Evolutionary conservation across 768 basidiomycete species (phyloP).

Genomic region (Trametes sanguinea): DNA sequence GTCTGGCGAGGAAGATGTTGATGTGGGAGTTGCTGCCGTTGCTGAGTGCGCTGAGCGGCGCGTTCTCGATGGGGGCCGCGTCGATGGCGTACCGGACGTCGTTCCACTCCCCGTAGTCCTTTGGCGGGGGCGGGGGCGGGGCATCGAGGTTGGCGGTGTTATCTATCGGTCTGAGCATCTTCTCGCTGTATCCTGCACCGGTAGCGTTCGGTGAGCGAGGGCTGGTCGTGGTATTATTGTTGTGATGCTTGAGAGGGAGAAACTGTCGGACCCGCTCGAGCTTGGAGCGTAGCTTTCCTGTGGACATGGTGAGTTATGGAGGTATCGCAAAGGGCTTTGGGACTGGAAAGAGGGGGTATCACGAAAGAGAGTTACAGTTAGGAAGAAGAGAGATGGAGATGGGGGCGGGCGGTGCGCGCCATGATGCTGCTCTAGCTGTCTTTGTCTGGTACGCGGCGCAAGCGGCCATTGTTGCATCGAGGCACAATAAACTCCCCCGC

Average conservation of each 20-base stretch:
- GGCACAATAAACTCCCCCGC: background rate
- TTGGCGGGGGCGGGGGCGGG: constrained; percentile 19
- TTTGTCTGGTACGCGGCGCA: constrained; percentile 3
- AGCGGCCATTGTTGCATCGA: constrained; percentile 17
- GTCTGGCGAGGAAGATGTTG: constrained; percentile 14
- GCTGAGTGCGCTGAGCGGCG: constrained; percentile 4
- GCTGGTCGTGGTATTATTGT: background rate
- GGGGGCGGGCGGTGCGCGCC: background rate
- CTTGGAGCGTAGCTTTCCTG: constrained; percentile 24
- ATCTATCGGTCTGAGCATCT: constrained; percentile 12
- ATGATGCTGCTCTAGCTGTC: background rate
- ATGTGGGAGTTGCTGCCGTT: constrained; percentile 1
- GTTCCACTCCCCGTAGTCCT: constrained; percentile 23
- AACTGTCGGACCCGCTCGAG: constrained; percentile 20
- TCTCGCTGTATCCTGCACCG: constrained; percentile 15
- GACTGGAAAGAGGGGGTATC: background rate
- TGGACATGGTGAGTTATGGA: constrained; percentile 6
- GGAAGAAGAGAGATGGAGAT: background rate
- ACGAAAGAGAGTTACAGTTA: background rate
- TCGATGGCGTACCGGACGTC: constrained; percentile 24
- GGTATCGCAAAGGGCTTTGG: background rate
- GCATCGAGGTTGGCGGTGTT: background rate
- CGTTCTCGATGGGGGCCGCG: constrained; percentile 12
- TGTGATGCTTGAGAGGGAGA: constrained; percentile 17
- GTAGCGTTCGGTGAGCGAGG: background rate